phyloP scores from a whole-genome alignment of 2,329 filamentous ascomycete genomes.

The Pseudogymnoascus sp. region DNA sequence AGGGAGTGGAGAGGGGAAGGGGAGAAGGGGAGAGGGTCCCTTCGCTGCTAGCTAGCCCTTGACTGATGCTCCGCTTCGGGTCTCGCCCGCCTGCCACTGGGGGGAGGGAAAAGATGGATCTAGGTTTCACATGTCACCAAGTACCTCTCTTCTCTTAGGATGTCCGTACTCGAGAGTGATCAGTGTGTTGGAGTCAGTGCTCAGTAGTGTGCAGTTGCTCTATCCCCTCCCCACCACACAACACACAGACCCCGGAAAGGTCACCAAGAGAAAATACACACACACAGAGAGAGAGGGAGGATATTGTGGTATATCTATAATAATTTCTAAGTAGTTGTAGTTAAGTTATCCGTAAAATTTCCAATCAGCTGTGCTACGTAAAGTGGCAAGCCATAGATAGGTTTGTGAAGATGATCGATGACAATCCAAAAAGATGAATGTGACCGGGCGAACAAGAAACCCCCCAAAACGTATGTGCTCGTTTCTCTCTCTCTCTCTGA shows the following conservation, averaged over 20 bases:
- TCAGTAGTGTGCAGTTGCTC: neutral
- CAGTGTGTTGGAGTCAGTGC: constrained; percentile 9
- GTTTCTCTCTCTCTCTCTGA: neutral
- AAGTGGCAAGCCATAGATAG: neutral
- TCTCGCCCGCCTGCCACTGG: constrained; percentile 2
- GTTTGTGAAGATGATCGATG: neutral
- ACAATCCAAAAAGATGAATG: constrained; percentile 1
- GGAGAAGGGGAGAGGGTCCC: neutral
- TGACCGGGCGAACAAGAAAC: neutral
- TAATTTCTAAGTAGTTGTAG: constrained; percentile 7
- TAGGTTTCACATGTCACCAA: constrained; percentile 3
- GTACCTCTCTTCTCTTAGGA: neutral
- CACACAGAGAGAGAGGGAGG: neutral
- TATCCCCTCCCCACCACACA: neutral
- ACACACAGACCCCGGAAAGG: neutral
- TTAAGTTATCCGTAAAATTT: constrained; percentile 7
- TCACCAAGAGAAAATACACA: neutral
- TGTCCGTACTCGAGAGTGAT: neutral
- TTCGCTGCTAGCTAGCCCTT: neutral
- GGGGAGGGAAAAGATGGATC: neutral
- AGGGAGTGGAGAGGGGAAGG: neutral
- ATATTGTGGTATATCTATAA: neutral
- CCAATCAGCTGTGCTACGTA: neutral
- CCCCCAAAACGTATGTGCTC: constrained; percentile 7
- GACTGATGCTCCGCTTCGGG: neutral